Evolutionary conservation across 495 filamentous ascomycete species (phyloP).

Genomic region (Tuber umbilicatum): DNA sequence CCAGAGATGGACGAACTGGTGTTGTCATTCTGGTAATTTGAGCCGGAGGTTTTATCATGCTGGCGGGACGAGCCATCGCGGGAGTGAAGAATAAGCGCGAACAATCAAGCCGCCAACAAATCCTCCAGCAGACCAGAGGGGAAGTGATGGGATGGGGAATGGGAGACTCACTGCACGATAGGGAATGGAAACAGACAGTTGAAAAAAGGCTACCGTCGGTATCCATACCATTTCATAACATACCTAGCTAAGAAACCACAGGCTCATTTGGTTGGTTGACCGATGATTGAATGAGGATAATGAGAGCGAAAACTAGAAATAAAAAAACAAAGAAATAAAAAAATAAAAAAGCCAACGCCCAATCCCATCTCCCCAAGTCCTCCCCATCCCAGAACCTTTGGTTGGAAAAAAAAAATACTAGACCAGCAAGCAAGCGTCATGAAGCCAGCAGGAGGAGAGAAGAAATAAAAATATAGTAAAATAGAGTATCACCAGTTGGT

Average conservation of each 20-base stretch:
- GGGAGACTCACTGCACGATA: background rate
- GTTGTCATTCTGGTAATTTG: background rate
- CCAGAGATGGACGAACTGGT: background rate
- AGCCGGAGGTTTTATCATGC: background rate
- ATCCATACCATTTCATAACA: background rate
- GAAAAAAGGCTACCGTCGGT: background rate
- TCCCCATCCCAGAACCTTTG: background rate
- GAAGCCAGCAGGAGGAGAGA: background rate
- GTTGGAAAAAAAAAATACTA: background rate
- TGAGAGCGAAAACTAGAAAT: background rate
- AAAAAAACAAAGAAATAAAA: background rate
- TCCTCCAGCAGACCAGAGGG: background rate
- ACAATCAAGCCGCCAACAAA: background rate
- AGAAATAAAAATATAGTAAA: background rate
- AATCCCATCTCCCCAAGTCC: background rate
- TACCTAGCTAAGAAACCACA: background rate
- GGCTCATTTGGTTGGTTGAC: background rate
- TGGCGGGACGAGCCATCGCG: background rate
- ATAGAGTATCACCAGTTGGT: background rate
- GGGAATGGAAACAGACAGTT: background rate
- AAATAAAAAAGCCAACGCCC: background rate
- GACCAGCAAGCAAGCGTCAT: background rate
- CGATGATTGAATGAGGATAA: background rate
- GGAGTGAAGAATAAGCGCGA: background rate
- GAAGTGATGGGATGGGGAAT: background rate